Evolutionary conservation across 2,329 filamentous ascomycete species (phyloP), one percentile per base, ranked within the genome.

Genomic region (Phaeosphaeriaceae sp.): DNA sequence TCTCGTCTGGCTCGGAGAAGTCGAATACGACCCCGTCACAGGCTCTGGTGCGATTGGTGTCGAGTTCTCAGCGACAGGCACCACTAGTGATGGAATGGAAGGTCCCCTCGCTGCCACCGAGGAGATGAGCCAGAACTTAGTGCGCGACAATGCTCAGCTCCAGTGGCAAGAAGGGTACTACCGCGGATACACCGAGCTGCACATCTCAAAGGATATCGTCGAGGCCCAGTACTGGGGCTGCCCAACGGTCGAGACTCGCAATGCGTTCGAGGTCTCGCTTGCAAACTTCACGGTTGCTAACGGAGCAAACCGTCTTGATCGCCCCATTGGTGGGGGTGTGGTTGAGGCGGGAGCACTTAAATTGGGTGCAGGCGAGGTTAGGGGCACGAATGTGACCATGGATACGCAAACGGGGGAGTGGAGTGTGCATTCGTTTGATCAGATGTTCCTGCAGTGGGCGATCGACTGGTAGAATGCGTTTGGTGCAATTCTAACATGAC

Each of bases 11-110:
- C 44, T 47, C 23, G 44, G 21, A 4, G 44, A 47, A 47, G 44
- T 47, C 44, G 44, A 47, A 24, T 47, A 47, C 23, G 44, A 47
- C 19, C 21, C 44, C 8, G 21, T 47, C 44, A 47, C 44, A 24
- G 44, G 44, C 21, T 23, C 44, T 26, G 44, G 44, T 17, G 44
- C 44, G 21, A 47, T 47, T 24, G 44, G 44, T n/a, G 80, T 79
- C 49, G 79, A 82, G 46, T 81, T 81, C 65, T 89, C 87, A 6
- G 89, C 89, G 26, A 86, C 87, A 0, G 89, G 58, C 13, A 55
- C 56, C 17, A 58, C 56, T 1, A 59, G 58, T 11, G 51, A 59
- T 13, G 58, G 61, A 10, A 81, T 84, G 56, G 84, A 83, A 66
- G 85, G 86, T 54, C 80, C 44, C 1, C 10, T 87, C 47, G 76